phyloP scores from a whole-genome alignment of 2,329 filamentous ascomycete species.

The Capronia coronata region DNA sequence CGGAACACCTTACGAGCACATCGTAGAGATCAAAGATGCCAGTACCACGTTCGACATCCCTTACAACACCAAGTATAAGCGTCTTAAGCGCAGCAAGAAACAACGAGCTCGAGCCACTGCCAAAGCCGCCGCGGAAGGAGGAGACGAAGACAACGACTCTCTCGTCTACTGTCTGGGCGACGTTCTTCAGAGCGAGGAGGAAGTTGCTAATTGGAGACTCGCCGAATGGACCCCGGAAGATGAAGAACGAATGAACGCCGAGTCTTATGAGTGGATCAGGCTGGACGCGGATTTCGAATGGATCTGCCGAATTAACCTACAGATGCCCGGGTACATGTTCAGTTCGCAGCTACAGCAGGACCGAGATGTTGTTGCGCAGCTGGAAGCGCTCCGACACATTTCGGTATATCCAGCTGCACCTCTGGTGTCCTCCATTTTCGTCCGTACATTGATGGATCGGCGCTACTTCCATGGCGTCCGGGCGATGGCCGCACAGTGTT shows the following conservation, averaged over 20 bases:
- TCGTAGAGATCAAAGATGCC: slow-evolving; percentile 87
- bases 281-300: slow-evolving; percentile 98
- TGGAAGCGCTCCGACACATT: slow-evolving; percentile 69
- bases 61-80: slow-evolving; percentile 98
- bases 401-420: slow-evolving; percentile 62
- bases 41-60: slow-evolving; percentile 85
- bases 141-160: slow-evolving; percentile 68
- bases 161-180: slow-evolving; percentile 89
- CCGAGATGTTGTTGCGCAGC: slow-evolving; percentile 84
- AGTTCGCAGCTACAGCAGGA: slow-evolving; percentile 96
- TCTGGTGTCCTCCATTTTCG: slow-evolving; percentile 80
- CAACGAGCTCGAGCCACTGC: slow-evolving; percentile 67
- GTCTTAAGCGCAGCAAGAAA: slow-evolving; percentile 78
- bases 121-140: slow-evolving; percentile 54
- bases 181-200: slow-evolving; percentile 74
- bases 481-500: slow-evolving; percentile 69
- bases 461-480: slow-evolving; percentile 94
- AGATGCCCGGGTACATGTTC: slow-evolving; percentile 95
- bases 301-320: slow-evolving; percentile 73
- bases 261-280: slow-evolving; percentile 97
- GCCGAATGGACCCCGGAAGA: slow-evolving; percentile 85
- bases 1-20: slow-evolving; percentile 95
- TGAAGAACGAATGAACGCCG: slow-evolving; percentile 84
- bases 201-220: slow-evolving; percentile 75
- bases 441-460: slow-evolving; percentile 81